Percentiles rank a stretch among this genome's conserved stretches.
These are phyloP conservation scores for Mycena alexandri DNA, from an alignment of 768 basidiomycete species.

Conservation along the genomic window DNA sequence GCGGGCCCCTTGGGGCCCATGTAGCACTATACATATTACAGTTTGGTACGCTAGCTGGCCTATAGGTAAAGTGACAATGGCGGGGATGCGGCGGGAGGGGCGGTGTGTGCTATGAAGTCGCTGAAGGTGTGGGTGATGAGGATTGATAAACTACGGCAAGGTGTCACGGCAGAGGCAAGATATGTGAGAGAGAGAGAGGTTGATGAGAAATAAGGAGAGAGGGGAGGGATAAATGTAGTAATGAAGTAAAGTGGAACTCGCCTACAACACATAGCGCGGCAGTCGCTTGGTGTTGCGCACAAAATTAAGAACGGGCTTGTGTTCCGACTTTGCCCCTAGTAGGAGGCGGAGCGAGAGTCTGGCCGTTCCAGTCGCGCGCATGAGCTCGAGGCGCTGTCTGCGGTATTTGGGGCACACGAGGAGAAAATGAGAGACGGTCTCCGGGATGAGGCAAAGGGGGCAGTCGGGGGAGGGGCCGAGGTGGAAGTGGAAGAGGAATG, in stretches of 20 bases:
- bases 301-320: not conserved
- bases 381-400: constrained; percentile 1
- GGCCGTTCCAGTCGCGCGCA: not conserved
- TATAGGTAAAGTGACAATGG: too few species aligned
- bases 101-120: too few species aligned
- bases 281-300: not conserved
- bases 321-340: not conserved
- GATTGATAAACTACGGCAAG: too few species aligned
- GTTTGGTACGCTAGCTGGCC: too few species aligned
- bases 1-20: too few species aligned
- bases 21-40: too few species aligned
- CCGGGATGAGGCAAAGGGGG: not conserved
- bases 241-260: not conserved
- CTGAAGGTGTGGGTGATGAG: too few species aligned
- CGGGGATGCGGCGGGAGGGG: too few species aligned
- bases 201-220: too few species aligned
- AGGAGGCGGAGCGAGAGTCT: constrained; percentile 5
- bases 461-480: not conserved
- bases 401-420: not conserved
- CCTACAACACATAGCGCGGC: not conserved
- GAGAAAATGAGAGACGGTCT: constrained; percentile 9
- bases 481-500: not conserved
- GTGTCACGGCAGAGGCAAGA: too few species aligned
- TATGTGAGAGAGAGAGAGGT: too few species aligned
- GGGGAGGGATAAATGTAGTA: too few species aligned